Conservation (phyloP, 169 alveolate genomes). For the Eimeria acervulina region DNA sequence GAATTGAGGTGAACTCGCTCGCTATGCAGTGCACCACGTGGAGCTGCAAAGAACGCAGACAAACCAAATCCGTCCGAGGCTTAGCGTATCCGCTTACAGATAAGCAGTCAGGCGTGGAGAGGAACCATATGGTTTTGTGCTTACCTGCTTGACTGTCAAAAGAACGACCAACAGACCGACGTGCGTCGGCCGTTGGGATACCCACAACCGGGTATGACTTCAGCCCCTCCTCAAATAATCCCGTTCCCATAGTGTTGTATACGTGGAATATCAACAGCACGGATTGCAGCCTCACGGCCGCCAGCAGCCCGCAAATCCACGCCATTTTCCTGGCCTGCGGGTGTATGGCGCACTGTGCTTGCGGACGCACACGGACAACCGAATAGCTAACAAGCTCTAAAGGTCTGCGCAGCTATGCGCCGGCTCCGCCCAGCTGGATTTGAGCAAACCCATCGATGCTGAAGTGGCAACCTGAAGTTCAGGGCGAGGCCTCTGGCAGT, state of each 20-base stretch:
- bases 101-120: not conserved
- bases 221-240: slow-evolving; percentile 42
- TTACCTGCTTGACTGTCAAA: not conserved
- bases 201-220: slow-evolving; percentile 36
- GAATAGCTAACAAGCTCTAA: not conserved
- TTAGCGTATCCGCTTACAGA: not conserved
- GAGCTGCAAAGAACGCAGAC: slow-evolving; percentile 1
- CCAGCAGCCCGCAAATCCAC: not conserved
- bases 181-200: not conserved
- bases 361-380: not conserved
- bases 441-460: not conserved
- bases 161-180: not conserved
- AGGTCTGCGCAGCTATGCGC: not conserved
- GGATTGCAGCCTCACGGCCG: not conserved
- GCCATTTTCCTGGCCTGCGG: not conserved
- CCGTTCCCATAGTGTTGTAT: not conserved
- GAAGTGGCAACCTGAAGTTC: not conserved
- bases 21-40: not conserved
- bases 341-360: not conserved
- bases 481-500: not conserved
- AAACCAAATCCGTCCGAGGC: not conserved
- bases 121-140: not conserved
- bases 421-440: not conserved
- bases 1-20: slow-evolving; percentile 53
- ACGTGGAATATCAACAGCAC: not conserved